Conservation (phyloP, 164 flowering plant species). For the Cinnamomum micranthum region DNA sequence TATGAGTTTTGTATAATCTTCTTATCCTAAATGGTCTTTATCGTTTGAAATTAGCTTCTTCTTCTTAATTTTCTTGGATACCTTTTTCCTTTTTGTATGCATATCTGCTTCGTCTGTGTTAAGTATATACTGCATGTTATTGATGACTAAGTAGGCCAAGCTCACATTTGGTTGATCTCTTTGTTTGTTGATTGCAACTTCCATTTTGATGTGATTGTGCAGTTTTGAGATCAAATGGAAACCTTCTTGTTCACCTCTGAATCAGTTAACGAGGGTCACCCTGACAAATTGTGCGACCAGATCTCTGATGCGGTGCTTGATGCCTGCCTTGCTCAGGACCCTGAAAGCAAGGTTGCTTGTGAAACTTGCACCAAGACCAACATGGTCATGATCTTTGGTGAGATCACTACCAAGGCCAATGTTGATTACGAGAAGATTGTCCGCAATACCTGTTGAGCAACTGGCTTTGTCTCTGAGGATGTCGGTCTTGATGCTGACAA, state of each 20-base stretch:
- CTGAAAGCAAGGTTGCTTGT: slow-evolving; percentile 79
- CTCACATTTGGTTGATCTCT: background rate
- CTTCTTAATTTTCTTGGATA: background rate
- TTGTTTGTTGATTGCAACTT: background rate
- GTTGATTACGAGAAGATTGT: slow-evolving; percentile 66
- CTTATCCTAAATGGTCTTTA: background rate
- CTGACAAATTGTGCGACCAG: slow-evolving; percentile 67
- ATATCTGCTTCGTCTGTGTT: background rate
- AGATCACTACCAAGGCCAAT: slow-evolving; percentile 60
- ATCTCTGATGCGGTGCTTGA: slow-evolving; percentile 67
- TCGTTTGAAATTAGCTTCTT: background rate
- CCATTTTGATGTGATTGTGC: background rate
- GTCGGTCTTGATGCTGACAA: slow-evolving; percentile 68
- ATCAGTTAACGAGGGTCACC: slow-evolving; percentile 74
- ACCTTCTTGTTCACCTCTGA: slow-evolving; percentile 68
- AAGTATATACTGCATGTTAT: no score
- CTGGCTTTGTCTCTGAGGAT: slow-evolving; percentile 56
- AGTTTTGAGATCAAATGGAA: slow-evolving; percentile 28
- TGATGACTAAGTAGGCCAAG: background rate
- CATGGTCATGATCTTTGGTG: slow-evolving; percentile 84
- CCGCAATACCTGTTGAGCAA: slow-evolving; percentile 50
- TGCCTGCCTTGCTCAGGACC: slow-evolving; percentile 64
- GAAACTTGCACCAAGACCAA: slow-evolving; percentile 84
- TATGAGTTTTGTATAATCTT: background rate
- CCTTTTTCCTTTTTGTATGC: background rate